Conservation (phyloP, 1,139 yeast genomes). For the Kluyveromyces sp. region DNA sequence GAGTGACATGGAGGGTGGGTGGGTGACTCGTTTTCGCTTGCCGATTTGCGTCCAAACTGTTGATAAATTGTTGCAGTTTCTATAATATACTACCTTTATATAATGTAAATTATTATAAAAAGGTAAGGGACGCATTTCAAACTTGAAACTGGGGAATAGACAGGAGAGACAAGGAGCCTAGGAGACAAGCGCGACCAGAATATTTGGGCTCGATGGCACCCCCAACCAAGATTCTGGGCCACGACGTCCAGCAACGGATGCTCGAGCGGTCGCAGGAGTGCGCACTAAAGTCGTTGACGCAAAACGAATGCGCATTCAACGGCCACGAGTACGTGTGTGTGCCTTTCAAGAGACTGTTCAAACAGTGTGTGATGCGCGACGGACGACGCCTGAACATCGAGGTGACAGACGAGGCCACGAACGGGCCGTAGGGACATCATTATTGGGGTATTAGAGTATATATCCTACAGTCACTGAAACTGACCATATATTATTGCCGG, state of each 20-base stretch:
- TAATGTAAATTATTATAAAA: too few relatives aligned
- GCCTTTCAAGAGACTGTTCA: slow-evolving; percentile 48
- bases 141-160: neutral
- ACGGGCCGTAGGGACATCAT: neutral
- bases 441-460: too few relatives aligned
- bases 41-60: too few relatives aligned
- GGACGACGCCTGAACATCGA: slow-evolving; percentile 17
- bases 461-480: too few relatives aligned
- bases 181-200: neutral
- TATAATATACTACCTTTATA: too few relatives aligned
- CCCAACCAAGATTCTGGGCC: slow-evolving; percentile 28
- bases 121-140: too few relatives aligned
- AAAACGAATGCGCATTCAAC: slow-evolving; percentile 27
- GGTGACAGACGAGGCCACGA: slow-evolving; percentile 11
- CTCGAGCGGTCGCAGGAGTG: slow-evolving; percentile 16
- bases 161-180: neutral
- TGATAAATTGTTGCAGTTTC: too few relatives aligned
- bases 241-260: slow-evolving; percentile 16
- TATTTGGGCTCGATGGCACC: slow-evolving; percentile 26
- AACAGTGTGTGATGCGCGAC: slow-evolving; percentile 37
- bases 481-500: too few relatives aligned
- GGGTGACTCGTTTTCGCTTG: neutral
- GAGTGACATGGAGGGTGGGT: neutral
- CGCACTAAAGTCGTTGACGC: slow-evolving; percentile 24
- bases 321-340: slow-evolving; percentile 41